These are phyloP conservation scores for Metschnikowia santaceciliae DNA, from an alignment of 805 yeast species.

Conservation along the genomic window DNA sequence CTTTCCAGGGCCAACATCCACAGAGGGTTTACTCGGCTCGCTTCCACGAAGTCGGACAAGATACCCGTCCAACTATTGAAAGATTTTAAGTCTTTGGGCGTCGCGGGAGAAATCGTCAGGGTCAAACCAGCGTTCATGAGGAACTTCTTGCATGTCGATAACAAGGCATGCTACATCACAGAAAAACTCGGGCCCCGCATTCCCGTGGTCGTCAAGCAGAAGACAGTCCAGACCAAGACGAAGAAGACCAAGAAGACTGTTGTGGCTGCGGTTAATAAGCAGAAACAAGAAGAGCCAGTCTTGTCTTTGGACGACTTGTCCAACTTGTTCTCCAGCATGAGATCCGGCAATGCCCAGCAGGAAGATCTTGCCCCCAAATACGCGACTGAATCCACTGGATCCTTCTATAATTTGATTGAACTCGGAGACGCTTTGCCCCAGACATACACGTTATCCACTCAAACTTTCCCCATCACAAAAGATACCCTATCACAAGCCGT, in stretches of 20 bases:
- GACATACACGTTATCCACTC: conserved; percentile 18
- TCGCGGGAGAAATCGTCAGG: conserved; percentile 64
- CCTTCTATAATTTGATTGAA: conserved; percentile 27
- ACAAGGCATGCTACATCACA: conserved; percentile 70
- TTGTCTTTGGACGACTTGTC: conserved; percentile 39
- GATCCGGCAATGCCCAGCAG: conserved; percentile 7
- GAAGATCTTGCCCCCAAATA: conserved; percentile 9
- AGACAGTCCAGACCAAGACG: conserved; percentile 1
- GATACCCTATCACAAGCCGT: conserved; percentile 21
- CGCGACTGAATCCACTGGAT: conserved; percentile 16
- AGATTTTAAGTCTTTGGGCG: conserved; percentile 62
- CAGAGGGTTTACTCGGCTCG: conserved; percentile 16
- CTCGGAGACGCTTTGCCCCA: conserved; percentile 29
- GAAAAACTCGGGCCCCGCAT: conserved; percentile 33
- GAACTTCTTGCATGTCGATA: conserved; percentile 62
- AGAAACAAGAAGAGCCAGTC: conserved; percentile 15
- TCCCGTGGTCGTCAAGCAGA: conserved; percentile 33
- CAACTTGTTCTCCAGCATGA: conserved; percentile 29
- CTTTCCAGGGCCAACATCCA: conserved; percentile 7
- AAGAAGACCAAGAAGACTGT: conserved; percentile 7
- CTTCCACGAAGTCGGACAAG: conserved; percentile 29
- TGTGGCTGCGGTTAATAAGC: not conserved
- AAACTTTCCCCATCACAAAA: conserved; percentile 27
- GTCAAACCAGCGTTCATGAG: conserved; percentile 84
- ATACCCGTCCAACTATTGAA: conserved; percentile 72